Conservation (phyloP, 148 eudicot species). For the Talinum fruticosum region DNA sequence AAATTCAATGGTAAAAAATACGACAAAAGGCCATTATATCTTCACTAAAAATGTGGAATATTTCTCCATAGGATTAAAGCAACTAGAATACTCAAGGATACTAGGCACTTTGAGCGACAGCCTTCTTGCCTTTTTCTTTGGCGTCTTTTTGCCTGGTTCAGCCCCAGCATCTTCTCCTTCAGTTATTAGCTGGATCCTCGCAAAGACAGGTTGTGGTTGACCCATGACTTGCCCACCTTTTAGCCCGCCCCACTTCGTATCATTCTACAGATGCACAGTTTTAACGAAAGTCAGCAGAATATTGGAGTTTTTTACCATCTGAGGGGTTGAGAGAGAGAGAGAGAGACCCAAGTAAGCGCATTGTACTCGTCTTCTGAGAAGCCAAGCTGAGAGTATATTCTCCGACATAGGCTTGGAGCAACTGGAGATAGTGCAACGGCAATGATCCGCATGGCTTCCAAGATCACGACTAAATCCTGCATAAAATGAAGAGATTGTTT, state of each 20-base stretch:
- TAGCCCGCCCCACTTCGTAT: slow-evolving; percentile 92
- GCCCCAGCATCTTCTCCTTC: slow-evolving; percentile 36
- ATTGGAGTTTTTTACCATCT: background rate
- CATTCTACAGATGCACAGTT: slow-evolving; percentile 44
- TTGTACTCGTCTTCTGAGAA: slow-evolving; percentile 71
- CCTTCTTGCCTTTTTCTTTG: slow-evolving; percentile 59
- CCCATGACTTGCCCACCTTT: slow-evolving; percentile 80
- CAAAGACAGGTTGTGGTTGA: slow-evolving; percentile 74
- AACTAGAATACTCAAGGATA: slow-evolving; percentile 26
- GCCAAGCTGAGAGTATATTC: slow-evolving; percentile 92
- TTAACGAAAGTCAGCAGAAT: slow-evolving; percentile 11
- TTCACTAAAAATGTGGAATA: too few relatives aligned
- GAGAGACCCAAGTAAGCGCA: slow-evolving; percentile 65
- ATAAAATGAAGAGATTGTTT: slow-evolving; percentile 9
- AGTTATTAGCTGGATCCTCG: slow-evolving; percentile 55
- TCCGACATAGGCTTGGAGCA: slow-evolving; percentile 65
- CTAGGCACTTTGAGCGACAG: slow-evolving; percentile 38
- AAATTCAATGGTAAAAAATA: background rate
- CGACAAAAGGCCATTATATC: background rate
- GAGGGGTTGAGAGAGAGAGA: slow-evolving; percentile 42
- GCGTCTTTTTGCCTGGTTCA: slow-evolving; percentile 39
- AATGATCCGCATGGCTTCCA: slow-evolving; percentile 87
- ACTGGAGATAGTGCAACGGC: slow-evolving; percentile 81
- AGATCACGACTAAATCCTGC: slow-evolving; percentile 87
- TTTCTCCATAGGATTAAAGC: background rate